Base-by-base conservation (phyloP, 2,329 filamentous ascomycete species). In the Calonectria fujianensis region DNA sequence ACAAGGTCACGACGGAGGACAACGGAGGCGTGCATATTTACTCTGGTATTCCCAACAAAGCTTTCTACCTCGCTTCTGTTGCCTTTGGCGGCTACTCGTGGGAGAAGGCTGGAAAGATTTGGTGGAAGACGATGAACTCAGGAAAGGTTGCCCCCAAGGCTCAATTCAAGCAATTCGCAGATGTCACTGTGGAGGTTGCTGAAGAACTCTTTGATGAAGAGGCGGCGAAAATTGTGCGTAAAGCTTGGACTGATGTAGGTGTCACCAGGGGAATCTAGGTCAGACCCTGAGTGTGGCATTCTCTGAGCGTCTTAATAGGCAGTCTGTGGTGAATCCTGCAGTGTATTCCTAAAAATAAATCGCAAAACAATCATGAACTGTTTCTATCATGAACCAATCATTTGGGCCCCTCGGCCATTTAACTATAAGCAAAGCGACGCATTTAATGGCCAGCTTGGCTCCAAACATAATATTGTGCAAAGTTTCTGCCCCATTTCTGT, bases 11-110 rank as follows among this genome's bases (percentile, higher is more conserved):
- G 3, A 81, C 73, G 5, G 84, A 88, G 10, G 89, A 91, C 80
- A 87, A 89, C 57, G 88, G 88, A 10, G 90, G 90, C 39, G 89
- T 91, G 4, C 90, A 91, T 80, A 82, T 89, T 64, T 90, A 87
- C 82, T 91, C 89, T 8, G 90, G 90, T 8, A 91, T 92, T 57
- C 90, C 90, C 3, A 92, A 91, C 83, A 86, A 87, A 75, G 90
- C 90, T 3, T 92, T 92, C 76, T 90, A 90, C 77, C 85, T 90
- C 13, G 85, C 83, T 14, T 82, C 88, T 2, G 81, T 84, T 6
- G 85, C 83, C 2, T 86, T 91, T 76, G 89, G 89, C 18, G 90
- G 90, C 7, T 89, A 87, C 79, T 87, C 87, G 5, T 91, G 87
- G 87, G 88, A 90, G 78, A 89, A 88, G 82, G 88, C 88, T 11